These are phyloP conservation scores for Aspergillus ustus DNA, from an alignment of 2,329 filamentous ascomycete genomes.

Conservation along the genomic window DNA sequence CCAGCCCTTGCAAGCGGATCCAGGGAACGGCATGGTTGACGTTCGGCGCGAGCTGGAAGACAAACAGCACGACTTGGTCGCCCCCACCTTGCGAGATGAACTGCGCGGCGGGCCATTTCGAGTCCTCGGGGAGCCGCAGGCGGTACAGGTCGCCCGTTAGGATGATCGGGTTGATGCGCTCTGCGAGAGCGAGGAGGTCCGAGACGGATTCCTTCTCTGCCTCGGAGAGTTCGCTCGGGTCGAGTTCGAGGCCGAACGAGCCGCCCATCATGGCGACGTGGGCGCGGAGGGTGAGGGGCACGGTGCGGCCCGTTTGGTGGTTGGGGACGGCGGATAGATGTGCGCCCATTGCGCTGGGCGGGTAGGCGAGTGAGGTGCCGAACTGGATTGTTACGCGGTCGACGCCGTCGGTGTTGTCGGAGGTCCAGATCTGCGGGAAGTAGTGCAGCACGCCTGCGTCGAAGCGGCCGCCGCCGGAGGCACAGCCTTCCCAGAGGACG, in stretches of 20 bases:
- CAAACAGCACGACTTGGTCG: constrained; percentile 61
- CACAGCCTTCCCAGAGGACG: constrained; percentile 69
- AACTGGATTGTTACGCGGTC: constrained; percentile 67
- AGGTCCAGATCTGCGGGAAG: constrained; percentile 70
- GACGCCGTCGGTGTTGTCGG: constrained; percentile 67
- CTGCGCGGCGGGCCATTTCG: constrained; percentile 66
- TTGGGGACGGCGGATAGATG: constrained; percentile 68
- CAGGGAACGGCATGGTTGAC: constrained; percentile 60
- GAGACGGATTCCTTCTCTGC: constrained; percentile 61
- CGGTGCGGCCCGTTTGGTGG: constrained; percentile 59
- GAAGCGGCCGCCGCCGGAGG: constrained; percentile 67
- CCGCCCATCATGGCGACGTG: constrained; percentile 73
- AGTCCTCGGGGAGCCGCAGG: constrained; percentile 60
- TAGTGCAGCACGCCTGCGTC: constrained; percentile 67
- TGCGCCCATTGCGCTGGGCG: constrained; percentile 67
- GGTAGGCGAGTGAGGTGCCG: constrained; percentile 67
- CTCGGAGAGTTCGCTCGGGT: constrained; percentile 57
- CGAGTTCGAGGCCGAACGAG: constrained; percentile 67
- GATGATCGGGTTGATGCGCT: constrained; percentile 63
- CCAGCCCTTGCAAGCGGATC: constrained; percentile 62
- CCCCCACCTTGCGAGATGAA: constrained; percentile 59
- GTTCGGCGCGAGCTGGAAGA: constrained; percentile 61
- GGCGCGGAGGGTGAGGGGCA: constrained; percentile 63
- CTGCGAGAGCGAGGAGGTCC: constrained; percentile 57
- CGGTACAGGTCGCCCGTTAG: constrained; percentile 65